Conservation (phyloP, 2,329 filamentous ascomycete genomes). For the Nigrospora oryzae region DNA sequence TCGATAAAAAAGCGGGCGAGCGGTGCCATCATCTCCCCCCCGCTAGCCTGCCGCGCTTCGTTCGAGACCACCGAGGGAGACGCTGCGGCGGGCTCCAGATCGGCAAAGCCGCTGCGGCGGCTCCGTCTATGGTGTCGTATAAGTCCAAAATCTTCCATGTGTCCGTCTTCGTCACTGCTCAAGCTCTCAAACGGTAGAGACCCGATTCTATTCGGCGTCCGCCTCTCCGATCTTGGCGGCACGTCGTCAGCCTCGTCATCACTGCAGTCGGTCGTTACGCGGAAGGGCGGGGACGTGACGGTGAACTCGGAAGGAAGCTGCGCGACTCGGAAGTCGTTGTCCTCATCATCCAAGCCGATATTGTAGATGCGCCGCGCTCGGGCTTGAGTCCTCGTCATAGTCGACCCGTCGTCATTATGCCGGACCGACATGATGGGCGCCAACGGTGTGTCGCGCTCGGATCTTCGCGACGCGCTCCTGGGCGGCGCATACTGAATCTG, state of each 20-base stretch:
- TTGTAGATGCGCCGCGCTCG: slow-evolving; percentile 36
- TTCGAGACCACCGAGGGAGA: slow-evolving; percentile 45
- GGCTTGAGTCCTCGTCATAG: slow-evolving; percentile 33
- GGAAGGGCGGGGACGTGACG: slow-evolving; percentile 37
- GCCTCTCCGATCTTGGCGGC: slow-evolving; percentile 20
- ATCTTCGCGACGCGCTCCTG: slow-evolving; percentile 12
- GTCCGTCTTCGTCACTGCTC: slow-evolving; percentile 27
- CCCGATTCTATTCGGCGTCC: slow-evolving; percentile 43
- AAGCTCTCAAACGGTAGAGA: slow-evolving; percentile 46
- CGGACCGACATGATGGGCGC: slow-evolving; percentile 40
- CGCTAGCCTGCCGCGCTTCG: slow-evolving; percentile 47
- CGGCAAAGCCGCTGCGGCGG: slow-evolving; percentile 23
- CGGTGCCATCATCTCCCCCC: slow-evolving; percentile 57
- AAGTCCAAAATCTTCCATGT: slow-evolving; percentile 23
- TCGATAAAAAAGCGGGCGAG: slow-evolving; percentile 80
- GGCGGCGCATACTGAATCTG: slow-evolving; percentile 55
- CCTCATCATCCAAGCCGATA: slow-evolving; percentile 31
- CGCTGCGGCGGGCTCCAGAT: slow-evolving; percentile 26
- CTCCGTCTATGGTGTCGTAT: slow-evolving; percentile 15
- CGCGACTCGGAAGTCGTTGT: slow-evolving; percentile 36
- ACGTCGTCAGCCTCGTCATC: slow-evolving; percentile 45
- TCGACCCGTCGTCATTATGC: slow-evolving; percentile 42
- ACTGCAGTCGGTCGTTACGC: slow-evolving; percentile 50
- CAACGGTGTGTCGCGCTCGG: slow-evolving; percentile 17
- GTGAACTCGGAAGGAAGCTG: slow-evolving; percentile 51